A percentile compares a stretch with the other conserved stretches of the same genome.
These are phyloP conservation scores for Dovyalis caffra DNA, from an alignment of 345 rosid genomes.

Conservation along the genomic window DNA sequence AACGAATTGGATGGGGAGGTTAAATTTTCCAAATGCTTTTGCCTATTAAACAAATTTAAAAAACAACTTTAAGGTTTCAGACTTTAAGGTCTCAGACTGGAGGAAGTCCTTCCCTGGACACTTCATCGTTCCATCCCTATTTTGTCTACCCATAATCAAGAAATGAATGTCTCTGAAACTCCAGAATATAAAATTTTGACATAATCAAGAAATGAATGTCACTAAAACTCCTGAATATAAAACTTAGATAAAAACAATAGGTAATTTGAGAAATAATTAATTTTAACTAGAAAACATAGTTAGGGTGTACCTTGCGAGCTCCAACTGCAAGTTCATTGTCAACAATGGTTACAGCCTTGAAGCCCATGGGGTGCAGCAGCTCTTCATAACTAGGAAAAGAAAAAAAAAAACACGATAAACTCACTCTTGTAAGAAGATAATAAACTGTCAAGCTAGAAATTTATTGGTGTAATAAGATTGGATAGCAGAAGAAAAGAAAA, in stretches of 20 bases:
- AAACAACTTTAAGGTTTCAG: too few species aligned
- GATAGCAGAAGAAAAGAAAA: background rate
- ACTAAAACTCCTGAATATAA: too few species aligned
- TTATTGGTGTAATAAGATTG: background rate
- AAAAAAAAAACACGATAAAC: conserved; percentile 7
- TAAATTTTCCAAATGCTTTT: background rate
- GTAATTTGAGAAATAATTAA: too few species aligned
- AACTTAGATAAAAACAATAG: background rate
- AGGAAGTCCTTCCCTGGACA: too few species aligned
- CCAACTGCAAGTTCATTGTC: conserved; percentile 66
- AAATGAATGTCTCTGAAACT: background rate
- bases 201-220: too few species aligned
- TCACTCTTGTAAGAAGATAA: background rate
- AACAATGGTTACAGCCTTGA: conserved; percentile 52
- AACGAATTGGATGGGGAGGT: background rate
- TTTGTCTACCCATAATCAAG: background rate
- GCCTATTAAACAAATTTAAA: background rate
- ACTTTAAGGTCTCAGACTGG: too few species aligned
- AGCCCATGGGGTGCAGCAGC: conserved; percentile 65
- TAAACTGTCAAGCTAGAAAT: background rate
- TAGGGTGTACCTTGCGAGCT: conserved; percentile 59
- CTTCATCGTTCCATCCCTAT: background rate
- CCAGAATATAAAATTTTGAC: background rate
- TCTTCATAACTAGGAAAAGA: conserved; percentile 70
- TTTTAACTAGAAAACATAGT: background rate